A percentile compares a stretch with the other conserved stretches of the same genome.
Conservation (phyloP, 2,329 filamentous ascomycete species). For the Metarhizium album region DNA sequence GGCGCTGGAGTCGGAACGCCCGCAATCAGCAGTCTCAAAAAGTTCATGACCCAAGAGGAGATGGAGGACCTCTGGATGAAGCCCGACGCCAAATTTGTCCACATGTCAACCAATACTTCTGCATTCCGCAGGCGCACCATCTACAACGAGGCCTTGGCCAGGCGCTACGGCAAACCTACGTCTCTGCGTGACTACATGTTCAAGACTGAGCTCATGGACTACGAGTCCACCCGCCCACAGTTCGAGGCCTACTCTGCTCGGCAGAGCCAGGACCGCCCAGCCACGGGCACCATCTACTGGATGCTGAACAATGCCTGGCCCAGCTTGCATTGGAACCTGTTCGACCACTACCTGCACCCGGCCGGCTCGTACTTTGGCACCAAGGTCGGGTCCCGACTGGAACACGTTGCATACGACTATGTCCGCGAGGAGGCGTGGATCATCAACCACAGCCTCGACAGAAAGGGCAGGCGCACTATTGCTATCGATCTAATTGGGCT, state of each 20-base stretch:
- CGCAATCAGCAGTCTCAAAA: constrained; percentile 39
- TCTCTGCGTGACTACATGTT: constrained; percentile 46
- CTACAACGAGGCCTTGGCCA: constrained; percentile 44
- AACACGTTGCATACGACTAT: constrained; percentile 48
- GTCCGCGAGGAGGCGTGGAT: constrained; percentile 33
- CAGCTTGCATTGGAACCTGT: constrained; percentile 53
- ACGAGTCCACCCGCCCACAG: constrained; percentile 49
- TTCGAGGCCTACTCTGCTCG: constrained; percentile 44
- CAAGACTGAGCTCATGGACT: constrained; percentile 52
- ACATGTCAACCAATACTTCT: constrained; percentile 47
- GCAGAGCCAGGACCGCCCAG: constrained; percentile 39
- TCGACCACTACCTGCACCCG: constrained; percentile 51
- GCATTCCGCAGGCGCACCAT: constrained; percentile 44
- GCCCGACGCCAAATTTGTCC: constrained; percentile 42
- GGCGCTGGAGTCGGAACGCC: constrained; percentile 53
- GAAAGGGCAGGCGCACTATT: constrained; percentile 29
- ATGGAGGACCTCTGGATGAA: constrained; percentile 44
- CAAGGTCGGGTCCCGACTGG: constrained; percentile 36
- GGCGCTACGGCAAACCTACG: constrained; percentile 38
- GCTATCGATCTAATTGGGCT: constrained; percentile 38
- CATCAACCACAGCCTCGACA: constrained; percentile 40
- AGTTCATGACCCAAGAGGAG: constrained; percentile 40
- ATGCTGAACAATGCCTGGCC: constrained; percentile 59
- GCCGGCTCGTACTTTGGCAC: constrained; percentile 49
- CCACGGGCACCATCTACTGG: constrained; percentile 55